Percentiles rank a stretch among this genome's conserved stretches.
Evolutionary conservation across 2,329 filamentous ascomycete species (phyloP).

Genomic region (Lasiodiplodia sp.): DNA sequence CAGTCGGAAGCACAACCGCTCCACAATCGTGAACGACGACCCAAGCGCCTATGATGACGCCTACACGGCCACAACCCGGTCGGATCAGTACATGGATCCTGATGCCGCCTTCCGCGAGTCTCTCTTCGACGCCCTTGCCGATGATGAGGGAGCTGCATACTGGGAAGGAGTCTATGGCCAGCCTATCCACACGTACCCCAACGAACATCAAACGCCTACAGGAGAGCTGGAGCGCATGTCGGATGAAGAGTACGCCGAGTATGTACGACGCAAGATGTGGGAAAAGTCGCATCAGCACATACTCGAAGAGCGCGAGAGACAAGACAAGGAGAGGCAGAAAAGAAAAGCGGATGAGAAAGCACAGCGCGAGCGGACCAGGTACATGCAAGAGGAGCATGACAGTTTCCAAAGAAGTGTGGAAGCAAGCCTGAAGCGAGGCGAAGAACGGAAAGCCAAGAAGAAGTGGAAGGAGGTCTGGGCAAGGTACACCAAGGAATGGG

Average conservation of each 20-base stretch:
- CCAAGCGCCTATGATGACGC: slow-evolving; percentile 50
- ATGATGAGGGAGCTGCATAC: slow-evolving; percentile 93
- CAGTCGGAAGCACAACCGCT: slow-evolving; percentile 28
- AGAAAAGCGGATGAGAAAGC: slow-evolving; percentile 53
- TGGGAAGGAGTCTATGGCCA: slow-evolving; percentile 98
- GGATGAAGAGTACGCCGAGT: slow-evolving; percentile 88
- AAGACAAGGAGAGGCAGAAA: slow-evolving; percentile 60
- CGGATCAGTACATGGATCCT: slow-evolving; percentile 60
- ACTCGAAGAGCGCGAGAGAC: slow-evolving; percentile 74
- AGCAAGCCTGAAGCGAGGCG: slow-evolving; percentile 70
- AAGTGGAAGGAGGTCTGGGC: slow-evolving; percentile 69
- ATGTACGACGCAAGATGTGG: slow-evolving; percentile 92
- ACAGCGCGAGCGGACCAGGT: slow-evolving; percentile 37
- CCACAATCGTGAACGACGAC: slow-evolving; percentile 37
- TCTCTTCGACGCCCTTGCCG: slow-evolving; percentile 94
- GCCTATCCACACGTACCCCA: slow-evolving; percentile 82
- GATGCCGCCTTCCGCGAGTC: slow-evolving; percentile 88
- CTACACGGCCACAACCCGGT: slow-evolving; percentile 36
- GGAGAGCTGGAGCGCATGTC: slow-evolving; percentile 81
- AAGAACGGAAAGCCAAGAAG: slow-evolving; percentile 67
- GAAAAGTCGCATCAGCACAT: slow-evolving; percentile 89
- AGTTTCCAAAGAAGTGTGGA: slow-evolving; percentile 71
- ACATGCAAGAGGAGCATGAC: slow-evolving; percentile 52
- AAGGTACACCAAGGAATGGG: slow-evolving; percentile 71
- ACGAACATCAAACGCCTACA: slow-evolving; percentile 59